Percentiles rank a stretch among this genome's conserved stretches.
Evolutionary conservation across 1,139 yeast genomes (phyloP).

Genomic region (Geotrichum histeridarum): DNA sequence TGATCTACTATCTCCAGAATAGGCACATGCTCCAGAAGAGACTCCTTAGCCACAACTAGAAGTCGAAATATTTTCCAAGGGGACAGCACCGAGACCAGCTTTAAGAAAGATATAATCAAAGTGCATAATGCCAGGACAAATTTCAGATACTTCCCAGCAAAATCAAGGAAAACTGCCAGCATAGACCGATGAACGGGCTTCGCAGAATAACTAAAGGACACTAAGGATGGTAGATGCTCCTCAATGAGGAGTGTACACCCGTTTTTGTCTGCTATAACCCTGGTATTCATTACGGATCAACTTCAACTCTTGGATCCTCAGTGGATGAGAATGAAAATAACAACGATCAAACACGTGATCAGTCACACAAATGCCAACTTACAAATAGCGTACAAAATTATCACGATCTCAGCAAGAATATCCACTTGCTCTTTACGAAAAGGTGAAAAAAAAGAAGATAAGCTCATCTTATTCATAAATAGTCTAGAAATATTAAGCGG

Average conservation of each 20-base stretch:
- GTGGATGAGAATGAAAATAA: background rate
- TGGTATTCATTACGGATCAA: background rate
- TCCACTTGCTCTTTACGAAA: background rate
- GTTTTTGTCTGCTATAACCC: conserved; percentile 4
- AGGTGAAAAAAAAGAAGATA: background rate
- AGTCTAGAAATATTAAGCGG: background rate
- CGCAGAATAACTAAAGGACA: background rate
- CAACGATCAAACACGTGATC: background rate
- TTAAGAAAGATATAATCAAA: background rate
- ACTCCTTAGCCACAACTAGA: background rate
- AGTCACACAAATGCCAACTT: background rate
- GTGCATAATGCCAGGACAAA: background rate
- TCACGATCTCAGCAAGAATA: too few species aligned
- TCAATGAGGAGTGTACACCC: conserved; percentile 10
- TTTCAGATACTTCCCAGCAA: background rate
- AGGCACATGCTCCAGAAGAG: background rate
- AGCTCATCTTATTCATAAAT: background rate
- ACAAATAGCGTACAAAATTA: too few species aligned
- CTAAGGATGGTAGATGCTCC: conserved; percentile 3
- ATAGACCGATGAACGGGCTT: background rate
- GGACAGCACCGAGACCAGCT: background rate
- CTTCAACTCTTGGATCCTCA: background rate
- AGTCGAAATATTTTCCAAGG: background rate
- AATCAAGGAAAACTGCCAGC: background rate
- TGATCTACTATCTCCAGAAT: background rate